These are phyloP conservation scores for Trichosporon inkin DNA, from an alignment of 1,284 basidiomycete species.

Conservation along the genomic window DNA sequence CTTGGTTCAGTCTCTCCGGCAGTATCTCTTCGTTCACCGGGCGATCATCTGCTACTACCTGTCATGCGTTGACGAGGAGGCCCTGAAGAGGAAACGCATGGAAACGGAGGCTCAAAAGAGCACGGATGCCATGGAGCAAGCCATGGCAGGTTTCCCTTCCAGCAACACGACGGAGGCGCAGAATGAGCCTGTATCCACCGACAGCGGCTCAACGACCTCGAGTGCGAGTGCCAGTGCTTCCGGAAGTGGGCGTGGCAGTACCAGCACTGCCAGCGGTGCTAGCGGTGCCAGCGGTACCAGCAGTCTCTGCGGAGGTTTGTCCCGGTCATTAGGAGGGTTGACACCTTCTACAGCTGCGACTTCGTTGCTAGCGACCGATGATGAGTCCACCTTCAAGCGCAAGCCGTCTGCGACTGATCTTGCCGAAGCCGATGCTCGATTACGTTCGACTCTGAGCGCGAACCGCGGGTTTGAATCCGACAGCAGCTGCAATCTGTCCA, in stretches of 20 bases:
- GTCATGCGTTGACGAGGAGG: conserved; percentile 67
- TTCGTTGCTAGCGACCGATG: conserved; percentile 29
- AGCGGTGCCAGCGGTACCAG: neutral
- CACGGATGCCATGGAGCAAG: neutral
- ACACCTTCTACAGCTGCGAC: conserved; percentile 3
- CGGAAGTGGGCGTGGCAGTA: no score
- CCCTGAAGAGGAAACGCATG: conserved; percentile 10
- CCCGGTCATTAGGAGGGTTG: conserved; percentile 1
- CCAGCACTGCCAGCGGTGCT: neutral
- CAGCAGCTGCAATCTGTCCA: conserved; percentile 28
- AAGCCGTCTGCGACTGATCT: conserved; percentile 46
- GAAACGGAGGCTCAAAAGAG: neutral
- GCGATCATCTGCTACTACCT: conserved; percentile 77
- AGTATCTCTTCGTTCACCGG: conserved; percentile 84
- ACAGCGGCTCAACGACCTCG: neutral
- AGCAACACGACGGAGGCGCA: neutral
- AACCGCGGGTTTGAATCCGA: neutral
- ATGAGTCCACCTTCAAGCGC: conserved; percentile 40
- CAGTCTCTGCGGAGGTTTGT: neutral
- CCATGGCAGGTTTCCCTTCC: conserved; percentile 7
- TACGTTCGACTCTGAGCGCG: neutral
- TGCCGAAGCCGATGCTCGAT: conserved; percentile 21
- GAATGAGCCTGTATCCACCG: neutral
- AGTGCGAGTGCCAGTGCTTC: neutral
- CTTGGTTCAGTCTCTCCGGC: conserved; percentile 77